Percentiles rank a stretch among this genome's conserved stretches.
Evolutionary conservation across 805 yeast species (phyloP).

Genomic region (Tetrapisispora pingtungensis): DNA sequence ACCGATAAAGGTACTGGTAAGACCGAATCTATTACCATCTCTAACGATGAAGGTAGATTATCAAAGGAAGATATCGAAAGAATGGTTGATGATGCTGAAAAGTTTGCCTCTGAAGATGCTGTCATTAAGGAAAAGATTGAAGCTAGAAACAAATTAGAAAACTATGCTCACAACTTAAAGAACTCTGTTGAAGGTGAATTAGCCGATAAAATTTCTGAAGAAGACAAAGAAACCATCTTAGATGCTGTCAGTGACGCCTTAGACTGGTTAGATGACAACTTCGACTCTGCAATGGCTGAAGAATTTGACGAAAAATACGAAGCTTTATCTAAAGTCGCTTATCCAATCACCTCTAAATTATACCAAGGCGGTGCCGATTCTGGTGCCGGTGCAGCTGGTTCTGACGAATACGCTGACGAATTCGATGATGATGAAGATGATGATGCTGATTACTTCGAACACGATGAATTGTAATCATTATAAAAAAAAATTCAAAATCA

Average conservation of each 20-base stretch:
- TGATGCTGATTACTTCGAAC: conserved; percentile 48
- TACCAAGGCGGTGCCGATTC: conserved; percentile 43
- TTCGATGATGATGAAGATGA: conserved; percentile 51
- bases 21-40: conserved; percentile 80
- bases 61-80: conserved; percentile 90
- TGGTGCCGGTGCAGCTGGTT: conserved; percentile 33
- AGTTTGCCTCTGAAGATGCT: conserved; percentile 85
- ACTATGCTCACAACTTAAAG: conserved; percentile 75
- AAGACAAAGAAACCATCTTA: conserved; percentile 77
- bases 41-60: conserved; percentile 90
- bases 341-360: conserved; percentile 86
- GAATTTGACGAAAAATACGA: conserved; percentile 91
- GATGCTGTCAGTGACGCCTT: conserved; percentile 83
- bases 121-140: conserved; percentile 75
- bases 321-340: conserved; percentile 67
- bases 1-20: conserved; percentile 92
- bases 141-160: conserved; percentile 80
- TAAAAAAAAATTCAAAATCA: too few species aligned
- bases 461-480: conserved; percentile 49
- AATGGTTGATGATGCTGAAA: conserved; percentile 97
- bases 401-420: conserved; percentile 30
- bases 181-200: conserved; percentile 55
- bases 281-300: conserved; percentile 79
- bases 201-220: conserved; percentile 75
- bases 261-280: conserved; percentile 82